Conservation (phyloP, 495 filamentous ascomycete genomes). For the Tuber indicum region DNA sequence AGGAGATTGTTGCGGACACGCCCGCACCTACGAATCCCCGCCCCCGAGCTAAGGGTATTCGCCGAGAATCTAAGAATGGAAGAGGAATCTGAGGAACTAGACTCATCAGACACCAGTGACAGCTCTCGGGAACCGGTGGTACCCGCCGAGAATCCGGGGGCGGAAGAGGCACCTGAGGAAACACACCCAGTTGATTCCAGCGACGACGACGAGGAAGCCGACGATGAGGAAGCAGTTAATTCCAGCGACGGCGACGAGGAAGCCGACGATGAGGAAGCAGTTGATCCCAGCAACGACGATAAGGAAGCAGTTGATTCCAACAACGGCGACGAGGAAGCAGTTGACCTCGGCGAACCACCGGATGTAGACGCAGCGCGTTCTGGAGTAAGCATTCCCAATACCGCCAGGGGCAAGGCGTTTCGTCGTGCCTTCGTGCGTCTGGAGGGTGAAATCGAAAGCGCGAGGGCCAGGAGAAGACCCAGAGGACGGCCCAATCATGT, state of each 20-base stretch:
- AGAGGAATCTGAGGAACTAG: background rate
- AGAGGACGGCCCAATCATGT: background rate
- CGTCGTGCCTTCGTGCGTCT: background rate
- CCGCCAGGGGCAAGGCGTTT: background rate
- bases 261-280: background rate
- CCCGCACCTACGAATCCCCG: constrained; percentile 20
- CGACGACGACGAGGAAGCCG: background rate
- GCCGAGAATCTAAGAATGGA: background rate
- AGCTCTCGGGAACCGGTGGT: background rate
- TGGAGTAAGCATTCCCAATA: background rate
- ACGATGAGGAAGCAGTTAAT: background rate
- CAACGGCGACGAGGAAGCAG: background rate
- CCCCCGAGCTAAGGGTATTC: constrained; percentile 9
- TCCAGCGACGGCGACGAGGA: background rate
- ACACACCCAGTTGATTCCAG: background rate
- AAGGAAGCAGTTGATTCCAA: background rate
- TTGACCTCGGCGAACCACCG: background rate
- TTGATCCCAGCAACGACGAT: too few relatives aligned
- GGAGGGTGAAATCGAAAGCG: background rate
- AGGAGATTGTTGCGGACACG: constrained; percentile 1
- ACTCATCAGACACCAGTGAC: background rate
- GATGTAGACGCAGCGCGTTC: background rate
- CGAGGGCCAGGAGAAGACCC: background rate
- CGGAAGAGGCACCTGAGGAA: background rate
- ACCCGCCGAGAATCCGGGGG: background rate